Percentiles rank a stretch among this genome's conserved stretches.
phyloP scores from a whole-genome alignment of 768 basidiomycete genomes.

The Suillus sp. region DNA sequence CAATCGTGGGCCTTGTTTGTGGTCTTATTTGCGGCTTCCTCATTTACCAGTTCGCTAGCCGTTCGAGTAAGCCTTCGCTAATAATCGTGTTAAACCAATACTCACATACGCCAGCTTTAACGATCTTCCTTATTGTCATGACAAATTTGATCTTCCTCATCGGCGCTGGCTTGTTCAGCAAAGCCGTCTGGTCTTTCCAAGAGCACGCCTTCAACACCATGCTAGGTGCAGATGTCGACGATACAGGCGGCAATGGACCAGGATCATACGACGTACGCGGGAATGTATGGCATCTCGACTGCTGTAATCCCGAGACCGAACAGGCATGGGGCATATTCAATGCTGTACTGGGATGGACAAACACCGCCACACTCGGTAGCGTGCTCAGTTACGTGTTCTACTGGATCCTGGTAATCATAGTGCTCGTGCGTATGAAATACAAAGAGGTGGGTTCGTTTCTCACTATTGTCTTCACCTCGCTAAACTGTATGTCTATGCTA shows the following conservation, averaged over 20 bases:
- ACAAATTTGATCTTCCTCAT: constrained; percentile 92
- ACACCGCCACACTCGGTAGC: constrained; percentile 79
- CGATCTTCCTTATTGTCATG: constrained; percentile 87
- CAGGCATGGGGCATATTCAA: constrained; percentile 82
- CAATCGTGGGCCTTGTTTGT: constrained; percentile 80
- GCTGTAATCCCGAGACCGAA: constrained; percentile 65
- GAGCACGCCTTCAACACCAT: constrained; percentile 62
- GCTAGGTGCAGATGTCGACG: constrained; percentile 76
- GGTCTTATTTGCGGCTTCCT: constrained; percentile 75
- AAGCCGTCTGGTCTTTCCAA: constrained; percentile 73
- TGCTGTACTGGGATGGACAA: constrained; percentile 87
- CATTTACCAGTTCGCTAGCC: constrained; percentile 80
- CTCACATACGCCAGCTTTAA: constrained; percentile 51
- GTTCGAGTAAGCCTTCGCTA: constrained; percentile 52
- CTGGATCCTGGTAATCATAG: constrained; percentile 80
- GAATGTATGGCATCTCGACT: constrained; percentile 87
- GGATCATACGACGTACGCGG: constrained; percentile 82
- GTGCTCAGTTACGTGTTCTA: constrained; percentile 90
- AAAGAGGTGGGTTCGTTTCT: constrained; percentile 43
- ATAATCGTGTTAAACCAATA: neutral
- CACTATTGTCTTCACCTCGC: neutral
- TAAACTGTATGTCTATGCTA: constrained; percentile 22
- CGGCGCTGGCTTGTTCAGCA: constrained; percentile 91
- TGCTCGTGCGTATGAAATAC: constrained; percentile 69
- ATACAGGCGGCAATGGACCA: constrained; percentile 70